Evolutionary conservation across 1,284 basidiomycete genomes (phyloP).

Genomic region (Meira nashicola): DNA sequence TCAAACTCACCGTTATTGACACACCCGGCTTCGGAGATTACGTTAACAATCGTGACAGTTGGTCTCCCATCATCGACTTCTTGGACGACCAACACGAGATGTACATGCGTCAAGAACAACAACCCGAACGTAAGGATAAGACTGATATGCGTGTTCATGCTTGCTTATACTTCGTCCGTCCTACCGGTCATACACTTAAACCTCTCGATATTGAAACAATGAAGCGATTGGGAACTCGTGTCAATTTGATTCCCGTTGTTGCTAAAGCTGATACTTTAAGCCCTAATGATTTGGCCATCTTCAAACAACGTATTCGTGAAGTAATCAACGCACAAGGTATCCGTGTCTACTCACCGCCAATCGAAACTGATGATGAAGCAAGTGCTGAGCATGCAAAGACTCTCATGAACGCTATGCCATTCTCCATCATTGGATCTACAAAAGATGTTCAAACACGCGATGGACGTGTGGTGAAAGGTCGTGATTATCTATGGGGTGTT

Average conservation of each 20-base stretch:
- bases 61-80: conserved; percentile 97
- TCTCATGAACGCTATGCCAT: conserved; percentile 80
- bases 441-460: conserved; percentile 87
- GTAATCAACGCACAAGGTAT: conserved; percentile 87
- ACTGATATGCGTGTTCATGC: conserved; percentile 93
- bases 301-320: conserved; percentile 89
- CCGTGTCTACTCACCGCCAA: conserved; percentile 85
- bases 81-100: conserved; percentile 99
- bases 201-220: conserved; percentile 98
- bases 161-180: conserved; percentile 94
- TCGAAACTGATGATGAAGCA: conserved; percentile 83
- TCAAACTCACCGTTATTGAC: conserved; percentile 97
- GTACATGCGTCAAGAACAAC: conserved; percentile 99
- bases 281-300: conserved; percentile 79
- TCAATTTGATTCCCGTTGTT: conserved; percentile 95
- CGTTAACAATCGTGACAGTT: conserved; percentile 96
- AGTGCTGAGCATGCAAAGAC: conserved; percentile 83
- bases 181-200: conserved; percentile 94
- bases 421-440: conserved; percentile 96
- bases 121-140: conserved; percentile 86
- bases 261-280: conserved; percentile 96
- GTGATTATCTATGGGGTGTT: conserved; percentile 99
- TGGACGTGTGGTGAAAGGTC: conserved; percentile 89
- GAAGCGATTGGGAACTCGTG: conserved; percentile 91
- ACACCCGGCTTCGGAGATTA: conserved; percentile 99